Evolutionary conservation across 495 filamentous ascomycete species (phyloP).

Genomic region (Stereocaulon alpinum): DNA sequence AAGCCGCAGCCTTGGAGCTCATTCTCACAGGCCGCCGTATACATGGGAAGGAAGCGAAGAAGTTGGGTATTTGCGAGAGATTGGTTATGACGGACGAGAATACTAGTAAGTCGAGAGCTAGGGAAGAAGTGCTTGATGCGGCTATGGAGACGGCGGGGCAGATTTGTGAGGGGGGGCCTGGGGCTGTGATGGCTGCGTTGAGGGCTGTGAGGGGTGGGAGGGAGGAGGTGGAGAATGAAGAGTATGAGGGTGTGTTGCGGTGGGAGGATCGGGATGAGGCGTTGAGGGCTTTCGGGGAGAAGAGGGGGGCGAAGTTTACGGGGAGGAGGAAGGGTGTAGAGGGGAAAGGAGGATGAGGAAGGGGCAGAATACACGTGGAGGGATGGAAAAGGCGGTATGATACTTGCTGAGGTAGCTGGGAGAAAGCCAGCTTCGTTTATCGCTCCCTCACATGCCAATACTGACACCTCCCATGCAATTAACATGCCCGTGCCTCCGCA

Average conservation of each 20-base stretch:
- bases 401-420: too few species aligned
- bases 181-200: conserved; percentile 68
- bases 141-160: conserved; percentile 67
- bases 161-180: conserved; percentile 79
- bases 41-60: conserved; percentile 66
- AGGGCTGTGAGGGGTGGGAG: conserved; percentile 41
- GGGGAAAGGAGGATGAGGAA: neutral
- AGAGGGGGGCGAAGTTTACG: conserved; percentile 19
- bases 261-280: conserved; percentile 34
- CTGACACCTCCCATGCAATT: too few species aligned
- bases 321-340: conserved; percentile 4
- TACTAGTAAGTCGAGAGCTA: conserved; percentile 37
- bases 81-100: conserved; percentile 43
- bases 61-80: conserved; percentile 73
- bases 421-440: too few species aligned
- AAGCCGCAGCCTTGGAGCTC: conserved; percentile 65
- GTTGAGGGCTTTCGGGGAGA: conserved; percentile 30
- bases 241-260: conserved; percentile 67
- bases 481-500: too few species aligned
- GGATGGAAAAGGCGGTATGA: too few species aligned
- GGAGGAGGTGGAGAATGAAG: conserved; percentile 62
- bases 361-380: too few species aligned
- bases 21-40: conserved; percentile 79
- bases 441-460: too few species aligned
- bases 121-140: conserved; percentile 55